phyloP scores from a whole-genome alignment of 106 monocot species.

The Cymbidium sinense region DNA sequence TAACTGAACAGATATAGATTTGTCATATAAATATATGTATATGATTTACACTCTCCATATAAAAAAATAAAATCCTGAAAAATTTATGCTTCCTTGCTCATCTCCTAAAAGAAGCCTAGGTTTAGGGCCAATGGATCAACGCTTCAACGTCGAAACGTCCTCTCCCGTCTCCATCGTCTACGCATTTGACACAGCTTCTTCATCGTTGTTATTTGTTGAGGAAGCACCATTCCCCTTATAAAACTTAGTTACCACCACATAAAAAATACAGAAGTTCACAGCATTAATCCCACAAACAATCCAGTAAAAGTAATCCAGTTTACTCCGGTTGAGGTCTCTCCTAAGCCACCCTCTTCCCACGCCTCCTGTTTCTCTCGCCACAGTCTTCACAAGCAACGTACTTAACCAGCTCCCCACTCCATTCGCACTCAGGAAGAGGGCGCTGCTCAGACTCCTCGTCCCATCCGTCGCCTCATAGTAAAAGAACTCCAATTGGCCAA shows the following conservation, averaged over 20 bases:
- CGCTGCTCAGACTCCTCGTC: constrained; percentile 33
- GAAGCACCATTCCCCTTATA: constrained; percentile 17
- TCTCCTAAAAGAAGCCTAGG: too few relatives aligned
- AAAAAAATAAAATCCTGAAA: too few relatives aligned
- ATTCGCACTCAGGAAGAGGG: constrained; percentile 24
- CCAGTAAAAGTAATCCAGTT: constrained; percentile 45
- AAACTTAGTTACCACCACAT: constrained; percentile 10
- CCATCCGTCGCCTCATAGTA: constrained; percentile 35
- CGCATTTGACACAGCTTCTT: neutral
- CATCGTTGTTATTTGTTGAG: neutral
- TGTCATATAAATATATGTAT: too few relatives aligned
- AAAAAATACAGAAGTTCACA: constrained; percentile 26
- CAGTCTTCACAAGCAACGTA: constrained; percentile 21
- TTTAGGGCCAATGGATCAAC: too few relatives aligned
- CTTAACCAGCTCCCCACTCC: constrained; percentile 32
- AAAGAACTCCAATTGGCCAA: constrained; percentile 60
- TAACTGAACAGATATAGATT: too few relatives aligned
- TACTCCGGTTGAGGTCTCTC: constrained; percentile 31
- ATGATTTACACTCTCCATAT: too few relatives aligned
- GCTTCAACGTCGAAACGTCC: too few relatives aligned
- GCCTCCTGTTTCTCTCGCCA: constrained; percentile 16
- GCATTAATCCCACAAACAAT: constrained; percentile 29
- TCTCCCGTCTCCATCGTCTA: neutral
- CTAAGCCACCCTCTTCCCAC: constrained; percentile 30
- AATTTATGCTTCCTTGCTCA: too few relatives aligned